phyloP scores from a whole-genome alignment of 495 filamentous ascomycete species.

The Talaromyces nanjingensis region DNA sequence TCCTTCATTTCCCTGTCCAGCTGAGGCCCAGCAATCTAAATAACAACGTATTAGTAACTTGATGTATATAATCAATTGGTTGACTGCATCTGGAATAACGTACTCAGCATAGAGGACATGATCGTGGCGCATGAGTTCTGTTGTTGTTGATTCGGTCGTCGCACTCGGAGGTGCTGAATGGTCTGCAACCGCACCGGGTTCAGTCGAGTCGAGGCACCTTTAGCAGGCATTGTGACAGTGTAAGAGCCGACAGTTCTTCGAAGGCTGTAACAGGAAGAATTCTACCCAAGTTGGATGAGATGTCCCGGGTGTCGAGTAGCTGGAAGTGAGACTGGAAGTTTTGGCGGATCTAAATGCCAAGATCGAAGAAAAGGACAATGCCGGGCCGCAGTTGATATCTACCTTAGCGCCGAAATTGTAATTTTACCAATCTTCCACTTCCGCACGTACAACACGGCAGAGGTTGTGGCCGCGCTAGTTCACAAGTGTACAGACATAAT shows the following conservation, averaged over 20 bases:
- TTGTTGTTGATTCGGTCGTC: slow-evolving; percentile 67
- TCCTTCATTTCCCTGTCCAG: slow-evolving; percentile 63
- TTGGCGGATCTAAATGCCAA: slow-evolving; percentile 1
- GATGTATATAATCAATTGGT: not conserved
- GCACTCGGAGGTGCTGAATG: slow-evolving; percentile 74
- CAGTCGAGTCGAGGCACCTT: slow-evolving; percentile 38
- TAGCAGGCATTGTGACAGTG: slow-evolving; percentile 40
- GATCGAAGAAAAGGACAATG: slow-evolving; percentile 2
- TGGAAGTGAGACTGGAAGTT: not conserved
- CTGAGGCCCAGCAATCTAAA: slow-evolving; percentile 89
- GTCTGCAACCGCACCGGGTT: slow-evolving; percentile 79
- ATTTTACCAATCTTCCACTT: not conserved
- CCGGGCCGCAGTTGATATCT: not conserved
- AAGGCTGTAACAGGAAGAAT: not conserved
- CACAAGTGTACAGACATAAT: not conserved
- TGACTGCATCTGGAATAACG: slow-evolving; percentile 19
- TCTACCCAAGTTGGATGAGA: not conserved
- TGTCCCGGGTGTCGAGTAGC: not conserved
- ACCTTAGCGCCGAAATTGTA: not conserved
- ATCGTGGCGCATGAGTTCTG: slow-evolving; percentile 73
- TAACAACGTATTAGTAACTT: slow-evolving; percentile 9
- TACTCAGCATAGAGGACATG: slow-evolving; percentile 90
- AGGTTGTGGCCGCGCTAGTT: not conserved
- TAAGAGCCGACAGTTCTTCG: not conserved
- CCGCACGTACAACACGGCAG: not conserved